Conservation (phyloP, 2,329 filamentous ascomycete genomes). For the Fusarium oxysporum region DNA sequence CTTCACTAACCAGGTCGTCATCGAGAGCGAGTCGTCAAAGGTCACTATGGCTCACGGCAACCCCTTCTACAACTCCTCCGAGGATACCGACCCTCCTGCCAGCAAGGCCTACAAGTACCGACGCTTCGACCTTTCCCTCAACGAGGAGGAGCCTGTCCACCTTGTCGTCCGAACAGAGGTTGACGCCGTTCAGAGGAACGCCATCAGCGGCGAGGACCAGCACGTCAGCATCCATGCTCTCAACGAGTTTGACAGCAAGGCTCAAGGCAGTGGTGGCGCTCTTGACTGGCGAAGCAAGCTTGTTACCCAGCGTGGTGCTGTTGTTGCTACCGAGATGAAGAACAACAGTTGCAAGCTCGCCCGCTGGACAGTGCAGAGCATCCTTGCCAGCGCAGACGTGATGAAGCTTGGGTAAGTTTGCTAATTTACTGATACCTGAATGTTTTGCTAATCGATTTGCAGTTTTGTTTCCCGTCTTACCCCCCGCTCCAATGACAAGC, state of each 20-base stretch:
- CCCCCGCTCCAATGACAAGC: conserved; percentile 91
- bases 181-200: conserved; percentile 96
- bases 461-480: conserved; percentile 96
- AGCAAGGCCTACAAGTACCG: conserved; percentile 99
- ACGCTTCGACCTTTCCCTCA: conserved; percentile 93
- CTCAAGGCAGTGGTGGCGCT: conserved; percentile 92
- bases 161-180: conserved; percentile 94
- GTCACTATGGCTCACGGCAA: conserved; percentile 88
- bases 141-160: conserved; percentile 93
- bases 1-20: conserved; percentile 95
- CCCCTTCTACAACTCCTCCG: conserved; percentile 95
- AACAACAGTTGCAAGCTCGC: conserved; percentile 99
- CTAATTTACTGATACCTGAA: not conserved
- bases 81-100: conserved; percentile 92
- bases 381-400: conserved; percentile 94
- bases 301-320: conserved; percentile 92
- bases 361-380: conserved; percentile 96
- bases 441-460: conserved; percentile 34
- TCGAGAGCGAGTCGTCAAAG: conserved; percentile 82
- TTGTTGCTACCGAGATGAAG: conserved; percentile 99
- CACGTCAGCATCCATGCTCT: conserved; percentile 93
- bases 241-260: conserved; percentile 99
- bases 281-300: conserved; percentile 98
- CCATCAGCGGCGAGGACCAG: conserved; percentile 90
- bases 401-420: conserved; percentile 93